These are phyloP conservation scores for Pichia sp. DNA, from an alignment of 1,139 yeast species.

Conservation along the genomic window DNA sequence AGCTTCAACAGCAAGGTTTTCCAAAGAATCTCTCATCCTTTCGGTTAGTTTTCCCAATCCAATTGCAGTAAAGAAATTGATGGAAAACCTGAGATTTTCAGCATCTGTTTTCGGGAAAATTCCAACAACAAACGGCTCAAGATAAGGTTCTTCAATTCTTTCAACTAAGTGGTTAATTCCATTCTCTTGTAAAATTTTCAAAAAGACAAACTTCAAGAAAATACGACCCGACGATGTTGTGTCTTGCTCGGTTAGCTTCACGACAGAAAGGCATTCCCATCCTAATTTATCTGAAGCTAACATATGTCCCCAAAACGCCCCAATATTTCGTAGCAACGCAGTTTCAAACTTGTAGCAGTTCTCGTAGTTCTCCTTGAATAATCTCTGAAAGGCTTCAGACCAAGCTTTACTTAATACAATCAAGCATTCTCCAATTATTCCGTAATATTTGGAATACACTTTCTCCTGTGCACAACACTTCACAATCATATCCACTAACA, in stretches of 20 bases:
- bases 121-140: constrained; percentile 45
- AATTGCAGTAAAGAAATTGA: constrained; percentile 90
- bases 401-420: constrained; percentile 49
- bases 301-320: constrained; percentile 82
- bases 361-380: constrained; percentile 55
- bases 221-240: constrained; percentile 81
- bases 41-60: constrained; percentile 84
- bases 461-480: constrained; percentile 86
- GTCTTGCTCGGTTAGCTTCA: constrained; percentile 63
- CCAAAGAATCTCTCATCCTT: constrained; percentile 61
- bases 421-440: constrained; percentile 70
- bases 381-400: constrained; percentile 48
- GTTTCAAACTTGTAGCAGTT: constrained; percentile 67
- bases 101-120: constrained; percentile 44
- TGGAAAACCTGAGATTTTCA: constrained; percentile 71
- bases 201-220: constrained; percentile 73
- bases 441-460: constrained; percentile 82
- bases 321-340: constrained; percentile 70
- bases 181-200: constrained; percentile 73
- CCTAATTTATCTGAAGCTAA: constrained; percentile 66
- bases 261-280: constrained; percentile 51
- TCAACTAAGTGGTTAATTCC: constrained; percentile 51
- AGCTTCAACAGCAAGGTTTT: constrained; percentile 34
- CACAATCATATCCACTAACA: constrained; percentile 69
- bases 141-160: constrained; percentile 49